Evolutionary conservation across 2,329 filamentous ascomycete genomes (phyloP).

Genomic region (Coleophoma cylindrospora): DNA sequence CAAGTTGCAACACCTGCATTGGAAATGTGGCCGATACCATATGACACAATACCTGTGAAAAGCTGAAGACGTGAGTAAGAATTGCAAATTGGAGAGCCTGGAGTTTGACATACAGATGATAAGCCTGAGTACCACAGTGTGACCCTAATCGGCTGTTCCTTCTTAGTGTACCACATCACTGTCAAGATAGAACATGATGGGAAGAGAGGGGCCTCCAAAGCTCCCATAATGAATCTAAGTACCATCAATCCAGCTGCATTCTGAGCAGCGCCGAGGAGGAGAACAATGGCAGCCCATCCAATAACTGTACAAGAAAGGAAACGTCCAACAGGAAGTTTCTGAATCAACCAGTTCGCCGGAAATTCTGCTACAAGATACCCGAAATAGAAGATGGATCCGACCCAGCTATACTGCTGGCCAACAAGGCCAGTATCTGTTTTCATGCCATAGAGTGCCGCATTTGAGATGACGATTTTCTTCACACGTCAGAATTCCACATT

Average conservation of each 20-base stretch:
- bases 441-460: conserved; percentile 21
- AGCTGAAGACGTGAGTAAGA: conserved; percentile 31
- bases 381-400: conserved; percentile 19
- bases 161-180: conserved; percentile 64
- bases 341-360: conserved; percentile 15
- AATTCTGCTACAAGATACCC: conserved; percentile 17
- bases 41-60: conserved; percentile 53
- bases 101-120: conserved; percentile 22
- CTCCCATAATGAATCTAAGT: conserved; percentile 4
- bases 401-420: conserved; percentile 21
- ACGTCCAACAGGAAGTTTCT: conserved; percentile 18
- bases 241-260: conserved; percentile 3
- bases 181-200: conserved; percentile 40
- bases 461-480: conserved; percentile 1
- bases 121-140: conserved; percentile 60
- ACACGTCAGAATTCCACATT: too few species aligned
- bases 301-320: conserved; percentile 10
- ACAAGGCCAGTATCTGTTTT: conserved; percentile 16
- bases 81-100: too few species aligned
- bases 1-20: conserved; percentile 49
- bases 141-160: conserved; percentile 55
- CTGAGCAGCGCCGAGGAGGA: not conserved
- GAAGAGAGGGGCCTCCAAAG: not conserved
- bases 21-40: conserved; percentile 44
- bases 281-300: not conserved